Conservation (phyloP, 106 monocot species). For the Amphibolis antarctica region DNA sequence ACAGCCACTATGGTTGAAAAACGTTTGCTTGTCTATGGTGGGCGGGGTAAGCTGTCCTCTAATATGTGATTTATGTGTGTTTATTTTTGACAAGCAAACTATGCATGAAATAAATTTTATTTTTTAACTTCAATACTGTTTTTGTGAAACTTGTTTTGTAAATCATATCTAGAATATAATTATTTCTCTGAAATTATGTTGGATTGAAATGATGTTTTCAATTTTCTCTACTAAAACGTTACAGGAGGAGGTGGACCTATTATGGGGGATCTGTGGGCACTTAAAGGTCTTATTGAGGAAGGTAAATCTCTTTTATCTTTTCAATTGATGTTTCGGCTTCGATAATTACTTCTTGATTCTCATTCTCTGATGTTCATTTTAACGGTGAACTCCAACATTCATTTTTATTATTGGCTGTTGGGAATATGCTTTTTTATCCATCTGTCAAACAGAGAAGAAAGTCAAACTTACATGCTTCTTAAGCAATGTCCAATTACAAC, state of each 20-base stretch:
- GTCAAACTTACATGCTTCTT: too few relatives aligned
- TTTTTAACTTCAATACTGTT: not conserved
- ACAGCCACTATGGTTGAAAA: slow-evolving; percentile 96
- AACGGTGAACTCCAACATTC: too few relatives aligned
- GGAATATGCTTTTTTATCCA: too few relatives aligned
- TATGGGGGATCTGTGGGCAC: slow-evolving; percentile 98
- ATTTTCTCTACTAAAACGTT: not conserved
- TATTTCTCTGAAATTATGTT: too few relatives aligned
- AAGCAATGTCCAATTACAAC: too few relatives aligned
- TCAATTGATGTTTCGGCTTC: not conserved
- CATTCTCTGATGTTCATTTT: too few relatives aligned
- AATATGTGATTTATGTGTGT: not conserved
- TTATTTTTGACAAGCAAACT: not conserved
- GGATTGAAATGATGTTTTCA: not conserved
- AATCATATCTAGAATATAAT: too few relatives aligned
- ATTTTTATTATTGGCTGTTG: too few relatives aligned
- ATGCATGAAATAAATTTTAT: not conserved
- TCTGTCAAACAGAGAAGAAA: too few relatives aligned
- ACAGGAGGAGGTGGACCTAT: slow-evolving; percentile 90
- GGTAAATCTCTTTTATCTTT: slow-evolving; percentile 32
- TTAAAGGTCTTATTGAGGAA: slow-evolving; percentile 95
- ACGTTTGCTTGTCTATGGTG: slow-evolving; percentile 85
- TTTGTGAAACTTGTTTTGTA: too few relatives aligned
- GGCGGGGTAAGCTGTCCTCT: slow-evolving; percentile 49
- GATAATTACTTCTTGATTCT: not conserved